phyloP scores from a whole-genome alignment of 2,329 filamentous ascomycete genomes.

The Hysterium pulicare region DNA sequence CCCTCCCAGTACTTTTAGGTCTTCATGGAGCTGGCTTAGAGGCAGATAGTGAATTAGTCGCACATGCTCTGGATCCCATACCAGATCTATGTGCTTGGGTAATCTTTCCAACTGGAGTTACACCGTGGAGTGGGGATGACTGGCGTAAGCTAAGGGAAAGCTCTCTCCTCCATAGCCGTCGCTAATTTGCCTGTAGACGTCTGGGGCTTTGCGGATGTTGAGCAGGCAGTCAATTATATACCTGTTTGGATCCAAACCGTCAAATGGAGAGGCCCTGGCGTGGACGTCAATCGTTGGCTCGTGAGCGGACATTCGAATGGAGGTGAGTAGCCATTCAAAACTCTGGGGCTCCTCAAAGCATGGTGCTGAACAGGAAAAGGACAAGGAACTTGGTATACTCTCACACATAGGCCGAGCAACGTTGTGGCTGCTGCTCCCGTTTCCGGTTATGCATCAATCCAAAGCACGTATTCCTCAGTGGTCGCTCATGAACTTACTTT shows the following conservation, averaged over 20 bases:
- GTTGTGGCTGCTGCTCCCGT: slow-evolving; percentile 55
- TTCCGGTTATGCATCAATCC: slow-evolving; percentile 58
- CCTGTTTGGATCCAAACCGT: slow-evolving; percentile 48
- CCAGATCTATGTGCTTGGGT: slow-evolving; percentile 55
- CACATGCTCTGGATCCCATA: slow-evolving; percentile 48
- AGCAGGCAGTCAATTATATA: slow-evolving; percentile 51
- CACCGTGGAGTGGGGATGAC: slow-evolving; percentile 58
- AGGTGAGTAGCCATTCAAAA: no score
- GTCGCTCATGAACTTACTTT: not conserved
- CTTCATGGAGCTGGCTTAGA: slow-evolving; percentile 59
- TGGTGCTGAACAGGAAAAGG: no score
- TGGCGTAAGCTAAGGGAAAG: slow-evolving; percentile 46
- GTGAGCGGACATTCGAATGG: slow-evolving; percentile 59
- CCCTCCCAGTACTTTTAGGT: slow-evolving; percentile 48
- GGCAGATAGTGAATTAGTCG: slow-evolving; percentile 46
- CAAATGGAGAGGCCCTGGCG: slow-evolving; percentile 48
- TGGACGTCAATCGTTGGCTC: slow-evolving; percentile 49
- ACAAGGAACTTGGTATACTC: slow-evolving; percentile 56
- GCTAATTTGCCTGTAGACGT: slow-evolving; percentile 33
- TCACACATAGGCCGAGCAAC: slow-evolving; percentile 56
- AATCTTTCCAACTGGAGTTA: slow-evolving; percentile 55
- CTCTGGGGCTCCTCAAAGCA: no score
- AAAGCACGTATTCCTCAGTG: slow-evolving; percentile 35
- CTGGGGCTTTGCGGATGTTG: slow-evolving; percentile 56
- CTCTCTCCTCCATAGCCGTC: slow-evolving; percentile 11